Percentiles rank a stretch among this genome's conserved stretches.
Evolutionary conservation across 192 early-diverging fungal species (phyloP).

Genomic region (Coemansia pectinata): DNA sequence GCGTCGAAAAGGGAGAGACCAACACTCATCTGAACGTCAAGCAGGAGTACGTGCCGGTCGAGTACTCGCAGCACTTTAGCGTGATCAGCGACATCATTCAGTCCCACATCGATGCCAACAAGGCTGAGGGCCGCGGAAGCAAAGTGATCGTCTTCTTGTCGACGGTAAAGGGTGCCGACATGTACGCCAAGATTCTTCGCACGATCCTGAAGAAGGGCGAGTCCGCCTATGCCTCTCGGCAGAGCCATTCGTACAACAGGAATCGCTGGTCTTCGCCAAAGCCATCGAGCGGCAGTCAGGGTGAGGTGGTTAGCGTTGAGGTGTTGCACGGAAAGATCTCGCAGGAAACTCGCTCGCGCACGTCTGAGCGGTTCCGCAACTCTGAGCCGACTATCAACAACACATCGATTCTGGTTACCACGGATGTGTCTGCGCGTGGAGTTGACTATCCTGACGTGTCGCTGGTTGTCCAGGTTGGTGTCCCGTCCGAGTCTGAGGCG

Average conservation of each 20-base stretch:
- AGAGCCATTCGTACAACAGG: constrained; percentile 1
- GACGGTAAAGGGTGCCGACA: constrained; percentile 63
- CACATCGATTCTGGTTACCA: constrained; percentile 78
- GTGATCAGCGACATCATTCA: constrained; percentile 67
- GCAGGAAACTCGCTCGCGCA: constrained; percentile 69
- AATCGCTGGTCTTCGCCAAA: constrained; percentile 3
- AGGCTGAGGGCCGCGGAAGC: constrained; percentile 56
- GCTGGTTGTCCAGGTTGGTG: constrained; percentile 87
- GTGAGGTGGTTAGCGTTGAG: constrained; percentile 46
- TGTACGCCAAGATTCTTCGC: constrained; percentile 32
- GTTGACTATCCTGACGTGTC: constrained; percentile 96
- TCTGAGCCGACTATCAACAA: constrained; percentile 37
- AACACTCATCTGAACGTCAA: constrained; percentile 79
- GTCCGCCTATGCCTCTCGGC: neutral
- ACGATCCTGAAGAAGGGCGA: constrained; percentile 23
- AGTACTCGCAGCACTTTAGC: constrained; percentile 63
- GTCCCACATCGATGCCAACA: constrained; percentile 54
- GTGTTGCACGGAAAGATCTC: constrained; percentile 78
- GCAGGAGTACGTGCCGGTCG: constrained; percentile 73
- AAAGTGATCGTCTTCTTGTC: constrained; percentile 92
- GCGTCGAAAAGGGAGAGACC: constrained; percentile 80
- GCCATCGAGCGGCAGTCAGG: neutral
- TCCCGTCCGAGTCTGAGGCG: constrained; percentile 78
- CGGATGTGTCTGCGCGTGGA: constrained; percentile 96
- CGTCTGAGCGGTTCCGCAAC: constrained; percentile 75